A percentile compares a stretch with the other conserved stretches of the same genome.
These are phyloP conservation scores for Atkinsonella hypoxylon DNA, from an alignment of 2,329 filamentous ascomycete species.

Conservation along the genomic window DNA sequence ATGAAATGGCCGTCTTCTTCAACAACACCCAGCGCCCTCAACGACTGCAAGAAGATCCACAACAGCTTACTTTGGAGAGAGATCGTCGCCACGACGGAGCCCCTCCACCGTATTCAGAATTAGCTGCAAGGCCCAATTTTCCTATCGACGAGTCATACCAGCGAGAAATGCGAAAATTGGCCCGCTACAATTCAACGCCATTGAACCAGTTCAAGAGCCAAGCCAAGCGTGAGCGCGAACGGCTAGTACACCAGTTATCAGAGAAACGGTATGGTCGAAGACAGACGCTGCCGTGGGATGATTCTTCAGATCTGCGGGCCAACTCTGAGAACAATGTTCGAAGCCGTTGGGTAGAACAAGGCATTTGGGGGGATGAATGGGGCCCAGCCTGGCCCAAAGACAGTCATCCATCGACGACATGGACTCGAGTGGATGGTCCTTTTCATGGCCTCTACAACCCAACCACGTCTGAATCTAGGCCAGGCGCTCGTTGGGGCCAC, in stretches of 20 bases:
- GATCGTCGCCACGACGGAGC: background rate
- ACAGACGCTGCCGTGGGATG: slow-evolving; percentile 8
- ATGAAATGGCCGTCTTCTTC: no score
- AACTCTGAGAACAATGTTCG: slow-evolving; percentile 8
- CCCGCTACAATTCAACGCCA: background rate
- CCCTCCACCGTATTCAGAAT: background rate
- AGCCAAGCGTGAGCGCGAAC: background rate
- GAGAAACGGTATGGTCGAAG: background rate
- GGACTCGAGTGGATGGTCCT: background rate
- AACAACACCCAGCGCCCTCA: slow-evolving; percentile 4
- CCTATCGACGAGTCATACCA: background rate
- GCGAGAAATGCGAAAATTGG: background rate
- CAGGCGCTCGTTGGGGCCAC: background rate
- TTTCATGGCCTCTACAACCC: background rate
- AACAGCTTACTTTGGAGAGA: background rate
- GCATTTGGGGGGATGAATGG: slow-evolving; percentile 8
- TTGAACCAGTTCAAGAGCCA: background rate
- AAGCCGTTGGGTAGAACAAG: slow-evolving; percentile 7
- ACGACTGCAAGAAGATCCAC: background rate
- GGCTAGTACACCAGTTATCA: background rate
- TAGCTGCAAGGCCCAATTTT: background rate
- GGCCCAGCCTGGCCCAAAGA: slow-evolving; percentile 1
- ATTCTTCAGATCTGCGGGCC: background rate
- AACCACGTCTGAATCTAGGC: background rate
- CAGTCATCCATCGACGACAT: background rate